phyloP scores from a whole-genome alignment of 495 filamentous ascomycete genomes.

The Talaromyces adpressus region DNA sequence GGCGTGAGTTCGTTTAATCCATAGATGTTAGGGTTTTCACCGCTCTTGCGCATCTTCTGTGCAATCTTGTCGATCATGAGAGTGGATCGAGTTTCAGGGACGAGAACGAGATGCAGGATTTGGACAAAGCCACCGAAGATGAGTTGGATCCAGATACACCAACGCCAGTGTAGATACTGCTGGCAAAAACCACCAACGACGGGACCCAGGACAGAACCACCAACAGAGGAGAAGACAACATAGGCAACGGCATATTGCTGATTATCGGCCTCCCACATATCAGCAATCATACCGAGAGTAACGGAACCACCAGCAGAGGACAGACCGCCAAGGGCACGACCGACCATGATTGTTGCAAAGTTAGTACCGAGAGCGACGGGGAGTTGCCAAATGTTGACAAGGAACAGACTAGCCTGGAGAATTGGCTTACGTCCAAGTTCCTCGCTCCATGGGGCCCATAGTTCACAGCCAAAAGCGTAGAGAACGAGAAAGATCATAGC shows the following conservation, averaged over 20 bases:
- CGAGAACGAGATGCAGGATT: conserved; percentile 41
- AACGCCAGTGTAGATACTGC: conserved; percentile 42
- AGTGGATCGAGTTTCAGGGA: conserved; percentile 52
- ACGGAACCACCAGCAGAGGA: conserved; percentile 57
- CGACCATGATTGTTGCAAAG: conserved; percentile 49
- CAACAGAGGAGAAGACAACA: conserved; percentile 58
- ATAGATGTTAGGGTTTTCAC: conserved; percentile 49
- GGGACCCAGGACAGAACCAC: conserved; percentile 54
- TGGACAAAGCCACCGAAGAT: conserved; percentile 54
- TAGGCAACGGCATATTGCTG: conserved; percentile 57
- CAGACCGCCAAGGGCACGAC: conserved; percentile 50
- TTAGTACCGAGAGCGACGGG: conserved; percentile 47
- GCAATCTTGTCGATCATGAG: conserved; percentile 56
- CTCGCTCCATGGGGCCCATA: conserved; percentile 63
- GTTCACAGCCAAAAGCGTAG: conserved; percentile 59
- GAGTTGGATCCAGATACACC: conserved; percentile 54
- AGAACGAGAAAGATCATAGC: conserved; percentile 53
- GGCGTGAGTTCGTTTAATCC: conserved; percentile 57
- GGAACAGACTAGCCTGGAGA: conserved; percentile 45
- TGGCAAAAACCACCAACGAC: conserved; percentile 56
- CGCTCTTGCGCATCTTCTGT: conserved; percentile 43
- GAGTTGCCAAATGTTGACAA: conserved; percentile 55
- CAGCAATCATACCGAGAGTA: conserved; percentile 55
- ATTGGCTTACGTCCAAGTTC: conserved; percentile 53
- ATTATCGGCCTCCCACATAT: conserved; percentile 53